Evolutionary conservation across 495 filamentous ascomycete genomes (phyloP).

Genomic region (Lasiosphaeriaceae sp.): DNA sequence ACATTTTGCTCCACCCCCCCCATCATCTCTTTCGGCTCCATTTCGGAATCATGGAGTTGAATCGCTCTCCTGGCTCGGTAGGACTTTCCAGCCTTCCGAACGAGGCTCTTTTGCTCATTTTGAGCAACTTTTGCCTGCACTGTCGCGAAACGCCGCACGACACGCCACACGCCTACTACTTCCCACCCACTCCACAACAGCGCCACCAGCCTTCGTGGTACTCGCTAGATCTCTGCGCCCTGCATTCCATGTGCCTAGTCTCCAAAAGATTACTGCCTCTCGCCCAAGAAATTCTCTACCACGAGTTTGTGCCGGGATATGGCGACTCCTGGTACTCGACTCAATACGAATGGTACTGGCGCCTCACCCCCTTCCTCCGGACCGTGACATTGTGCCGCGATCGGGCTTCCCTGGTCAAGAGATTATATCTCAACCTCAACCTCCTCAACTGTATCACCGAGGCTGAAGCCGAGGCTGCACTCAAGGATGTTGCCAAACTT

Average conservation of each 20-base stretch:
- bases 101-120: slow-evolving; percentile 15
- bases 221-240: slow-evolving; percentile 8
- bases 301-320: slow-evolving; percentile 17
- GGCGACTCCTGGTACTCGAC: slow-evolving; percentile 5
- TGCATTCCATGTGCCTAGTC: slow-evolving; percentile 15
- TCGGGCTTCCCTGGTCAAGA: background rate
- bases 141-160: slow-evolving; percentile 7
- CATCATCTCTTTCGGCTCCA: background rate
- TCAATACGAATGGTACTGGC: slow-evolving; percentile 7
- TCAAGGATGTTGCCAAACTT: slow-evolving; percentile 6
- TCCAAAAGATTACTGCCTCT: slow-evolving; percentile 12
- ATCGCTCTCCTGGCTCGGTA: background rate
- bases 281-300: slow-evolving; percentile 16
- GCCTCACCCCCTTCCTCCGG: slow-evolving; percentile 10
- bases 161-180: slow-evolving; percentile 7
- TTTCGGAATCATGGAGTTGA: background rate
- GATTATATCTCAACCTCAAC: background rate
- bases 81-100: slow-evolving; percentile 13
- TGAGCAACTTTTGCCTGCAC: slow-evolving; percentile 19
- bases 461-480: background rate
- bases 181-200: background rate
- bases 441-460: background rate
- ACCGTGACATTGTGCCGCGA: background rate
- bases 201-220: slow-evolving; percentile 13
- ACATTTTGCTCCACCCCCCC: background rate